Evolutionary conservation across 176 grass and related monocot species (phyloP), one percentile per base, ranked within the genome.

Genomic region (Triticum aestivum): DNA sequence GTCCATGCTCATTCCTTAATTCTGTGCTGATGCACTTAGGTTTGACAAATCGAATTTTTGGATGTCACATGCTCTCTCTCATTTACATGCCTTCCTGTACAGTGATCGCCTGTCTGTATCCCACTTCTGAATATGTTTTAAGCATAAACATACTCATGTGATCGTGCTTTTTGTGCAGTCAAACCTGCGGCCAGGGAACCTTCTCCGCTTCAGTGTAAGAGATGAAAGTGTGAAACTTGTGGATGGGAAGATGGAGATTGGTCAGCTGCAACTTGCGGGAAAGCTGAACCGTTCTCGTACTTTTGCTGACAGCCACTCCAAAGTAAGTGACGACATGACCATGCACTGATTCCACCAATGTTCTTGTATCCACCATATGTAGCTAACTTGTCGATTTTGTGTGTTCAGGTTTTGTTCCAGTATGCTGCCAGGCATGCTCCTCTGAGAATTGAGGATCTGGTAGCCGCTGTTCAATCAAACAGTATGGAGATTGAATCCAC

Each of bases 281-380:
- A 96, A 88, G 85, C 18, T 87, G 9, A 96, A 96, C 29, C 96
- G 85, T 66, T 87, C 82, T 69, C 93, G 96, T 26, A 90, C 82
- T 74, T 96, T 94, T 90, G 88, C 96, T 56, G 96, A 98, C 80
- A 96, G 88, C 82, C 90, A 94, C 80, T 98, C 96, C 6, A 98
- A 98, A 92, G 96, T 96, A 84, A 92, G 82, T 83, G 47, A 37
- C 63, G 24, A 17, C n/a, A 71, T 69, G 42, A 56, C 61, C 75
- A 34, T 65, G 69, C 56, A 78, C 75, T 83, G 23, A 23, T 69
- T 85, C 20, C 81, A 85, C 18, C n/a, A 68, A 70, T 75, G 65
- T 72, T 59, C 4, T 10, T 33, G 0, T 35, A 11, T 27, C 75
- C 45, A 73, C 84, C 51, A n/a, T 62, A 73, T 88, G n/a, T 79